A percentile compares a stretch with the other conserved stretches of the same genome.
These are phyloP conservation scores for Globisporangium cystogenes DNA, from an alignment of 352 stramenopile species.

Conservation along the genomic window DNA sequence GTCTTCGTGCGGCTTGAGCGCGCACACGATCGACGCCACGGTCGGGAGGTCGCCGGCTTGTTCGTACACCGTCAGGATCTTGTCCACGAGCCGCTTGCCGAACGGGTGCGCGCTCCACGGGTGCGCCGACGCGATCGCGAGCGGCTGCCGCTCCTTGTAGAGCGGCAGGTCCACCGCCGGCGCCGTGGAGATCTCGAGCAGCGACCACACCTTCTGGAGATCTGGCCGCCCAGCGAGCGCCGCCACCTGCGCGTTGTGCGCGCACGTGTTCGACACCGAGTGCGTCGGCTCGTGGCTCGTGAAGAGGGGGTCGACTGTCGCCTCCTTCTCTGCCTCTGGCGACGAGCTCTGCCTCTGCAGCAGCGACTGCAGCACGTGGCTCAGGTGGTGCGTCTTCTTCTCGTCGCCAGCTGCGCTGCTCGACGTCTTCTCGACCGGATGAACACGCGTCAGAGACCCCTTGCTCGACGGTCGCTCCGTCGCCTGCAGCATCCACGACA, in stretches of 20 bases:
- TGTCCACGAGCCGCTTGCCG: constrained; percentile 66
- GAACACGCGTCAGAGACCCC: constrained; percentile 5
- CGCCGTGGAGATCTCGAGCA: constrained; percentile 65
- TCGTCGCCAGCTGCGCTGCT: not conserved
- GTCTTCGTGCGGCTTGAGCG: constrained; percentile 34
- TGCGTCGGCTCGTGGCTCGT: constrained; percentile 5
- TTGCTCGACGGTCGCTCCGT: constrained; percentile 22
- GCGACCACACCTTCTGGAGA: constrained; percentile 77
- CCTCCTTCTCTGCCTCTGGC: not conserved
- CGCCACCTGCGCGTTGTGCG: constrained; percentile 52
- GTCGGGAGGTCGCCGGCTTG: constrained; percentile 67
- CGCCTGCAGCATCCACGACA: constrained; percentile 56
- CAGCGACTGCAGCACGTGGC: constrained; percentile 34
- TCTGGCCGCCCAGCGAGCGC: constrained; percentile 52
- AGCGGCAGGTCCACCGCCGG: constrained; percentile 42
- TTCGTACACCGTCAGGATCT: constrained; percentile 78
- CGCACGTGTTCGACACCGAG: constrained; percentile 40
- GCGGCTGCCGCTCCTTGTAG: constrained; percentile 20
- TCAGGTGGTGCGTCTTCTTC: constrained; percentile 26
- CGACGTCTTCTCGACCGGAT: constrained; percentile 1
- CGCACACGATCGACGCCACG: constrained; percentile 74
- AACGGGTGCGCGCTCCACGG: constrained; percentile 81
- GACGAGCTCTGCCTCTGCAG: constrained; percentile 14
- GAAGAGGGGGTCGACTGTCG: not conserved
- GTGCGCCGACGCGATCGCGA: constrained; percentile 35